A percentile compares a stretch with the other conserved stretches of the same genome.
Evolutionary conservation across 2,329 filamentous ascomycete genomes (phyloP).

Genomic region (Penicillium concentricum): DNA sequence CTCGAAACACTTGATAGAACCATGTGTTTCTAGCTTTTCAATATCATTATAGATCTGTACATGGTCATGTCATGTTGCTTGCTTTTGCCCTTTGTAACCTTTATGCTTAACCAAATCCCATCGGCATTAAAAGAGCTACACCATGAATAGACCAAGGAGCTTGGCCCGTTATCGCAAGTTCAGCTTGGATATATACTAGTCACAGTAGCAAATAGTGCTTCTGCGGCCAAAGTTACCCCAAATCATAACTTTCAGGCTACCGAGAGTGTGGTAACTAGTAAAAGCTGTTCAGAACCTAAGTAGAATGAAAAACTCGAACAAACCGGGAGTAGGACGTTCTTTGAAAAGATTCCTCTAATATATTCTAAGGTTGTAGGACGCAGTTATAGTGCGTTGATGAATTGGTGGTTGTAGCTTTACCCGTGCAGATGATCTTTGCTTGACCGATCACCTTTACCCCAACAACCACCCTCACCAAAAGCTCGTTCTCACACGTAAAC

Average conservation of each 20-base stretch:
- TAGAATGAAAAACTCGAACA: neutral
- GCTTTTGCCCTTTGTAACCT: neutral
- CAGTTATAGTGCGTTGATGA: too few relatives aligned
- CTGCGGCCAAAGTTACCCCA: neutral
- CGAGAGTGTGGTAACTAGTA: neutral
- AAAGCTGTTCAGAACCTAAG: too few relatives aligned
- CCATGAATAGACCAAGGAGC: too few relatives aligned
- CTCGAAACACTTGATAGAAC: slow-evolving; percentile 1
- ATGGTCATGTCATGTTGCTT: neutral
- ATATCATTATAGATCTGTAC: slow-evolving; percentile 3
- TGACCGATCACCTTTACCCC: slow-evolving; percentile 4
- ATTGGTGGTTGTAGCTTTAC: neutral
- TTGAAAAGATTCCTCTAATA: neutral
- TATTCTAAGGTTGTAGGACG: neutral
- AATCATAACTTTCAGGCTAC: neutral
- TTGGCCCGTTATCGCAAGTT: neutral
- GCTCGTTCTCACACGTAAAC: neutral
- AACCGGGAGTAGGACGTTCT: too few relatives aligned
- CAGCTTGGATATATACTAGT: neutral
- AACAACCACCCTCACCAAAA: slow-evolving; percentile 11
- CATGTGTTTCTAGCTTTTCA: neutral
- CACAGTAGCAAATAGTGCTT: neutral
- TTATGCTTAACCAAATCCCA: neutral
- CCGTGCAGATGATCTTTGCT: neutral
- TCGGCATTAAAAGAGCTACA: too few relatives aligned